phyloP scores from a whole-genome alignment of 2,329 filamentous ascomycete species.

The Truncatella angustata region DNA sequence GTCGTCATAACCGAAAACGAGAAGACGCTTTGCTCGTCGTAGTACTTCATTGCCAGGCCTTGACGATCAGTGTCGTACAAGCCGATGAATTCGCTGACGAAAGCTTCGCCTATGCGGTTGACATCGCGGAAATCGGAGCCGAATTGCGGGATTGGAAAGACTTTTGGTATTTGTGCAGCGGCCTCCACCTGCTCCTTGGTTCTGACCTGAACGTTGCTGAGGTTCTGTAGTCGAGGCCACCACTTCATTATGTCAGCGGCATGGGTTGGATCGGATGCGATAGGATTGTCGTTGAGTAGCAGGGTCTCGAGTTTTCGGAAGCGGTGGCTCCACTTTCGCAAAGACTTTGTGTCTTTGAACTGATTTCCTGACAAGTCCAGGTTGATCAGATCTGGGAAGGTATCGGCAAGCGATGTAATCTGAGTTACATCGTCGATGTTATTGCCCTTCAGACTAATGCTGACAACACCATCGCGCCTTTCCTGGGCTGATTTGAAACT shows the following conservation, averaged over 20 bases:
- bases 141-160: constrained; percentile 59
- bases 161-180: constrained; percentile 44
- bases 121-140: constrained; percentile 73
- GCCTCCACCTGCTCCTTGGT: constrained; percentile 68
- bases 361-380: constrained; percentile 86
- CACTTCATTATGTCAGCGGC: constrained; percentile 70
- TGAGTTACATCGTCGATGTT: constrained; percentile 69
- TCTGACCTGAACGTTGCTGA: constrained; percentile 75
- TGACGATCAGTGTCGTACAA: constrained; percentile 72
- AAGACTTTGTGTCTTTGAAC: constrained; percentile 63
- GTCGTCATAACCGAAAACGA: constrained; percentile 70
- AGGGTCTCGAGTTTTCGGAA: constrained; percentile 80
- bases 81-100: constrained; percentile 71
- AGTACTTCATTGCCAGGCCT: constrained; percentile 63
- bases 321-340: constrained; percentile 76
- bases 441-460: constrained; percentile 80
- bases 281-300: constrained; percentile 73
- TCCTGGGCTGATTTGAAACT: constrained; percentile 70
- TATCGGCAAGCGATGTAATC: constrained; percentile 72
- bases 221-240: constrained; percentile 76
- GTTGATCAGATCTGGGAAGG: constrained; percentile 82
- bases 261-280: constrained; percentile 61
- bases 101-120: constrained; percentile 70
- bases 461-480: constrained; percentile 75
- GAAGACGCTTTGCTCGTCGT: constrained; percentile 74